Conservation (phyloP, 192 early-diverging fungal species). For the Coemansia sp. region DNA sequence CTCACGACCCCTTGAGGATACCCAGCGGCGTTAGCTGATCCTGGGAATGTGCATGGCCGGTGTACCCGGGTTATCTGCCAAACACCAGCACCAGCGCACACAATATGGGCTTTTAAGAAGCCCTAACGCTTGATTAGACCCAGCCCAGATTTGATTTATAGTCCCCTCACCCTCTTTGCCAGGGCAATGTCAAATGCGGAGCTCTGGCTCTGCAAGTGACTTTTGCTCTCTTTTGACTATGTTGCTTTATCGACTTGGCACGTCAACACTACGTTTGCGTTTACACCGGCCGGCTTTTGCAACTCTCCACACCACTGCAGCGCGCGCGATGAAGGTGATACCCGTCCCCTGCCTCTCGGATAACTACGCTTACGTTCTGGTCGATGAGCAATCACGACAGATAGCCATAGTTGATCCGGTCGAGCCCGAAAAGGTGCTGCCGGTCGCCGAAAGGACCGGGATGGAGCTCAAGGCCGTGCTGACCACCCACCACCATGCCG, state of each 20-base stretch:
- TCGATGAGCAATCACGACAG: constrained; percentile 64
- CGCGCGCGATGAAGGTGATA: constrained; percentile 38
- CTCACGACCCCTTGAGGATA: no score
- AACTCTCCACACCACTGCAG: constrained; percentile 3
- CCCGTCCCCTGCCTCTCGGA: constrained; percentile 62
- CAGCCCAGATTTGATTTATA: no score
- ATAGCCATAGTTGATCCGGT: constrained; percentile 86
- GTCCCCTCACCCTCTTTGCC: no score
- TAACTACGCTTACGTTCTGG: constrained; percentile 83
- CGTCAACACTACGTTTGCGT: not conserved
- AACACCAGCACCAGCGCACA: no score
- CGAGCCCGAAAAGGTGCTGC: constrained; percentile 66
- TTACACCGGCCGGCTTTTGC: not conserved
- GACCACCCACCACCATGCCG: constrained; percentile 86
- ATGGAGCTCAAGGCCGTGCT: constrained; percentile 49
- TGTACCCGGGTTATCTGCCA: no score
- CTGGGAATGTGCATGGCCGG: no score
- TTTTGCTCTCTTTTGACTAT: not conserved
- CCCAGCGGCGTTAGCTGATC: no score
- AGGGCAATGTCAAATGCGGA: no score
- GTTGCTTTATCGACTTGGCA: not conserved
- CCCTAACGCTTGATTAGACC: no score
- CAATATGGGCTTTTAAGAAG: no score
- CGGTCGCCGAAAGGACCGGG: constrained; percentile 40
- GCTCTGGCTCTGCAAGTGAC: no score